phyloP scores from a whole-genome alignment of 2,329 filamentous ascomycete genomes.

The Cercospora zeae-maydis region DNA sequence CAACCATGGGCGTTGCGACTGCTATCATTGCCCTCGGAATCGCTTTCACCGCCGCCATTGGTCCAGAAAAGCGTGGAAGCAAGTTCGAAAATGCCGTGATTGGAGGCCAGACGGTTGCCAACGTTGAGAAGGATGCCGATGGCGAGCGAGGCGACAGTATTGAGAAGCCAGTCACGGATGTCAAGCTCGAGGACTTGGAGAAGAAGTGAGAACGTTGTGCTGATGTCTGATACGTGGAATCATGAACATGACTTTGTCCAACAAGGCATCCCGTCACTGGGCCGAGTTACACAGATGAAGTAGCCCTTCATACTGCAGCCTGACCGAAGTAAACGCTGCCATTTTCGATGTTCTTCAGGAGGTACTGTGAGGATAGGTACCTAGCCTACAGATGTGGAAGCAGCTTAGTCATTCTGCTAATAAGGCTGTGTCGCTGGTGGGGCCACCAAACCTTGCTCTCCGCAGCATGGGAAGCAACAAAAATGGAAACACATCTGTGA shows the following conservation, averaged over 20 bases:
- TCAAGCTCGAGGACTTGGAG: constrained; percentile 14
- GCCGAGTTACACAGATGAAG: not conserved
- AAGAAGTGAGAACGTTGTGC: constrained; percentile 2
- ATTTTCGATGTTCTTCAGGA: too few relatives aligned
- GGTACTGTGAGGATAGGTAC: too few relatives aligned
- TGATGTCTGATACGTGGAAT: not conserved
- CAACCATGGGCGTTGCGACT: constrained; percentile 71
- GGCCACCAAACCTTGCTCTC: too few relatives aligned
- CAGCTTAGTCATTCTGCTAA: too few relatives aligned
- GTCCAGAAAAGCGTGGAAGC: constrained; percentile 70
- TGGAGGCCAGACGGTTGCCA: constrained; percentile 19
- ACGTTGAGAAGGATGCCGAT: constrained; percentile 19
- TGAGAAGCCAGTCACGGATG: constrained; percentile 9
- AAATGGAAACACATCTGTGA: too few relatives aligned
- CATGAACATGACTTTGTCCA: too few relatives aligned
- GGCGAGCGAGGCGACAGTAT: constrained; percentile 17
- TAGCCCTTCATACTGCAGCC: not conserved
- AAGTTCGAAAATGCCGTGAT: constrained; percentile 60
- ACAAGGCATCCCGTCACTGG: not conserved
- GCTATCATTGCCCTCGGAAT: constrained; percentile 73
- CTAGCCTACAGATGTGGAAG: too few relatives aligned
- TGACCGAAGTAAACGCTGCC: too few relatives aligned
- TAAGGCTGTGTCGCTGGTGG: too few relatives aligned
- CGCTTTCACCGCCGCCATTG: constrained; percentile 62
- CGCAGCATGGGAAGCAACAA: too few relatives aligned